A percentile compares a stretch with the other conserved stretches of the same genome.
These are phyloP conservation scores for Lachancea nothofagi DNA, from an alignment of 805 yeast species.

Conservation along the genomic window DNA sequence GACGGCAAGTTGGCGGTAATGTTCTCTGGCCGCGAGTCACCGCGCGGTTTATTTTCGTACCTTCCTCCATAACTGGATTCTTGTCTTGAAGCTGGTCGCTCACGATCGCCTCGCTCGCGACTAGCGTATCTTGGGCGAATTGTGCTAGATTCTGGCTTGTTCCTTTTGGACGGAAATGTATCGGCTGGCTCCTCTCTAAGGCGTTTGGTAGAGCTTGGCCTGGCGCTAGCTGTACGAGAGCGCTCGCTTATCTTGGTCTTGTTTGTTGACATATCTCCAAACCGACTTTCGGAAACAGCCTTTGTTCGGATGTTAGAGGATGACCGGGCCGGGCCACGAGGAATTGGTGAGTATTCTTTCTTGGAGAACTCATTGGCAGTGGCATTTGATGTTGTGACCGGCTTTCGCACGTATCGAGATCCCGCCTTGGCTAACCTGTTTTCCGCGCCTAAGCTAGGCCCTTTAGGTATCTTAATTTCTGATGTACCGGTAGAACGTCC, in stretches of 20 bases:
- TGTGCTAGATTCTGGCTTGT: background rate
- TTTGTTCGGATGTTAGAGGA: background rate
- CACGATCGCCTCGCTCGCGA: background rate
- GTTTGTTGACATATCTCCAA: background rate
- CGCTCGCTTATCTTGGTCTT: conserved; percentile 3
- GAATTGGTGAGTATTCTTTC: conserved; percentile 6
- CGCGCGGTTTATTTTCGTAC: background rate
- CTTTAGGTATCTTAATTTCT: background rate
- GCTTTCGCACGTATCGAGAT: conserved; percentile 3
- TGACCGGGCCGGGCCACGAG: conserved; percentile 4
- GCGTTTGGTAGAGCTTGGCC: background rate
- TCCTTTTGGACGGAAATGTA: conserved; percentile 1
- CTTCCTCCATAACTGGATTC: conserved; percentile 1
- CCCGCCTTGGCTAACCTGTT: background rate
- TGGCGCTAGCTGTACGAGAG: background rate
- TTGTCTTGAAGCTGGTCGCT: background rate
- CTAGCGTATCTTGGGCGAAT: background rate
- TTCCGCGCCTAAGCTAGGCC: background rate
- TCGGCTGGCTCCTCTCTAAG: conserved; percentile 1
- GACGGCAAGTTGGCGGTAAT: background rate
- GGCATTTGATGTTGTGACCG: background rate
- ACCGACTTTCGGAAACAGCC: conserved; percentile 1
- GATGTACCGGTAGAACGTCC: background rate
- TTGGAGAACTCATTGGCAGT: background rate
- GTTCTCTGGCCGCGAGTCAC: background rate